Percentiles rank a stretch among this genome's conserved stretches.
Evolutionary conservation across 192 early-diverging fungal species (phyloP).

Genomic region (Lobosporangium transversale): DNA sequence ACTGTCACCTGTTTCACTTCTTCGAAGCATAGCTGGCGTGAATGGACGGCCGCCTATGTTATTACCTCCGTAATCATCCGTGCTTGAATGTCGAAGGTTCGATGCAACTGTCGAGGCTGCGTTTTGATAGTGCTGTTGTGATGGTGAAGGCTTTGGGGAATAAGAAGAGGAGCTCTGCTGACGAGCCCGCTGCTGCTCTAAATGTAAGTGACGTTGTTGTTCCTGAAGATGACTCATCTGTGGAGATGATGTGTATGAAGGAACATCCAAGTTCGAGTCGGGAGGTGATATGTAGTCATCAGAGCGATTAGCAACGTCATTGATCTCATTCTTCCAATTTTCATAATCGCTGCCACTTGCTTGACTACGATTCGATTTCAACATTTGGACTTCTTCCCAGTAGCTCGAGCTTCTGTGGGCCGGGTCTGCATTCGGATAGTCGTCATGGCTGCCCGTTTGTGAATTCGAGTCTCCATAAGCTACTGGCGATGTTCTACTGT

Average conservation of each 20-base stretch:
- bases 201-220: conserved; percentile 46
- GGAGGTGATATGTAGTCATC: conserved; percentile 15
- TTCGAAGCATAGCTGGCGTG: conserved; percentile 28
- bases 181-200: conserved; percentile 40
- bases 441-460: background rate
- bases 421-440: background rate
- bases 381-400: conserved; percentile 38
- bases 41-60: conserved; percentile 13
- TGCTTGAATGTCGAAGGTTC: conserved; percentile 13
- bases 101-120: conserved; percentile 12
- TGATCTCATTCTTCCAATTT: conserved; percentile 33
- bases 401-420: conserved; percentile 9
- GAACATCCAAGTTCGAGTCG: conserved; percentile 13
- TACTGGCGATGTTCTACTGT: conserved; percentile 20
- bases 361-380: conserved; percentile 12
- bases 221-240: conserved; percentile 45
- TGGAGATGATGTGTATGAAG: conserved; percentile 27
- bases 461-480: conserved; percentile 8
- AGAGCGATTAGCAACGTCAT: conserved; percentile 3
- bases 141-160: conserved; percentile 24
- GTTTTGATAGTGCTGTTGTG: conserved; percentile 27
- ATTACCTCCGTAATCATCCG: conserved; percentile 4
- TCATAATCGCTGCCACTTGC: conserved; percentile 16
- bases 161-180: conserved; percentile 17
- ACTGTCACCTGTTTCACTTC: conserved; percentile 17